Base-by-base conservation (phyloP, 2,329 filamentous ascomycete species). In the Cordyceps fumosorosea region DNA sequence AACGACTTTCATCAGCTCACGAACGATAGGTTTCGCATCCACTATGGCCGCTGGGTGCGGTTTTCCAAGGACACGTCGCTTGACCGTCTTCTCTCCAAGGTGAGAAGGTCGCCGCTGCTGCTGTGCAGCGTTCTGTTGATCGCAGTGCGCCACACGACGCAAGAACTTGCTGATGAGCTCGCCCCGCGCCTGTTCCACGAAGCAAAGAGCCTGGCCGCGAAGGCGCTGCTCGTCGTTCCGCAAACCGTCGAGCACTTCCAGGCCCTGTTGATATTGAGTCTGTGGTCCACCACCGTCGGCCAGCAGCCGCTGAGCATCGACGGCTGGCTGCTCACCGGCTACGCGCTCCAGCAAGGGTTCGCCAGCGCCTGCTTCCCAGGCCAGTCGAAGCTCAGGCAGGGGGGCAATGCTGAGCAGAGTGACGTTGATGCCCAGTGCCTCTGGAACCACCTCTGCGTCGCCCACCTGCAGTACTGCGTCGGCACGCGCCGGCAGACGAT, bases 401-500 rank as follows among this genome's bases (percentile, higher is more conserved):
- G 14, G 34, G 48, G 10, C 6, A 16, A 11, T 3, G 32, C 11
- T 5, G 54, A 34, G 1, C 5, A 5, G 0, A 47, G 20, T 1
- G 8, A 65, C 8, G 11, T 67, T 4, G 66, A 70, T 42, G 51
- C 56, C 0, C 67, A 65, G 65, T 71, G 64, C 20, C 42, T 72
- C 5, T 72, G 70, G 69, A 72, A 71, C 20, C 70, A 72, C 37
- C 55, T 72, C 0, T 68, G 65, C 18, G 51, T 71, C 0, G 69
- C 67, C 0, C 70, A 72, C 52, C 66, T 72, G 12, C 70, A 71
- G 69, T 70, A 58, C 62, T 72, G 70, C 22, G 70, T 72, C 18
- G 68, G 68, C 0, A 71, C 66, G 7, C 64, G 66, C 3, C 63
- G 70, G 10, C 65, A 64, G 10, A 62, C 69, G 3, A 24, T 69